Evolutionary conservation across 352 stramenopile species (phyloP).

Genomic region (Saprolegnia diclina): DNA sequence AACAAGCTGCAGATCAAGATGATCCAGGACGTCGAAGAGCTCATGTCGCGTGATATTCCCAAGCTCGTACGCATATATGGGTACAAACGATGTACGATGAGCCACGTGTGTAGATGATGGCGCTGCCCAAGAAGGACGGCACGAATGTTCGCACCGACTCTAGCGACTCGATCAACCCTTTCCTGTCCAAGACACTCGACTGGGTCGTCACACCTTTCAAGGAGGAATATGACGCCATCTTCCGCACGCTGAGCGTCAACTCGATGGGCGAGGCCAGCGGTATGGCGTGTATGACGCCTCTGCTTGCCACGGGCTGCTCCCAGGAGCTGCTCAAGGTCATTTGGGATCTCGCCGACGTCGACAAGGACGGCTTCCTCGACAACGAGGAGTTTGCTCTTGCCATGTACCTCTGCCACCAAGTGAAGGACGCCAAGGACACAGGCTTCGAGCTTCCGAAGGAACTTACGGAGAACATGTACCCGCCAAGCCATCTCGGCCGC

Average conservation of each 20-base stretch:
- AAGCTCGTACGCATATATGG: constrained; percentile 53
- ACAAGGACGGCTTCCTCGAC: constrained; percentile 85
- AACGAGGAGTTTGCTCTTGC: constrained; percentile 87
- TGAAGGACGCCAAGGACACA: constrained; percentile 35
- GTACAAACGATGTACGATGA: neutral
- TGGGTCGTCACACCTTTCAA: constrained; percentile 75
- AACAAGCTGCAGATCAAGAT: constrained; percentile 90
- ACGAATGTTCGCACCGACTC: constrained; percentile 14
- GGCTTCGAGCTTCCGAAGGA: constrained; percentile 66
- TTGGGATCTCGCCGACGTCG: constrained; percentile 87
- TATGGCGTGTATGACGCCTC: constrained; percentile 69
- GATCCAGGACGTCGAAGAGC: constrained; percentile 96
- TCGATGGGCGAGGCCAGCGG: constrained; percentile 48
- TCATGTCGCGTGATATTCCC: constrained; percentile 96
- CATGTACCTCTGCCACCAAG: constrained; percentile 80
- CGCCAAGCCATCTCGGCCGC: constrained; percentile 34
- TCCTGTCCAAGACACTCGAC: constrained; percentile 31
- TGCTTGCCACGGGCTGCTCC: constrained; percentile 56
- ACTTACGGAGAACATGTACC: constrained; percentile 48
- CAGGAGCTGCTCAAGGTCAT: constrained; percentile 76
- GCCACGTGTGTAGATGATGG: constrained; percentile 40
- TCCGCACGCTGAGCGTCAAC: constrained; percentile 62
- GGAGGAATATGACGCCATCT: constrained; percentile 75
- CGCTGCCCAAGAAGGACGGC: constrained; percentile 46
- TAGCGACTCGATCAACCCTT: constrained; percentile 13